Percentiles rank a stretch among this genome's conserved stretches.
Conservation (phyloP, 352 stramenopile species). For the Globisporangium takayamanum region DNA sequence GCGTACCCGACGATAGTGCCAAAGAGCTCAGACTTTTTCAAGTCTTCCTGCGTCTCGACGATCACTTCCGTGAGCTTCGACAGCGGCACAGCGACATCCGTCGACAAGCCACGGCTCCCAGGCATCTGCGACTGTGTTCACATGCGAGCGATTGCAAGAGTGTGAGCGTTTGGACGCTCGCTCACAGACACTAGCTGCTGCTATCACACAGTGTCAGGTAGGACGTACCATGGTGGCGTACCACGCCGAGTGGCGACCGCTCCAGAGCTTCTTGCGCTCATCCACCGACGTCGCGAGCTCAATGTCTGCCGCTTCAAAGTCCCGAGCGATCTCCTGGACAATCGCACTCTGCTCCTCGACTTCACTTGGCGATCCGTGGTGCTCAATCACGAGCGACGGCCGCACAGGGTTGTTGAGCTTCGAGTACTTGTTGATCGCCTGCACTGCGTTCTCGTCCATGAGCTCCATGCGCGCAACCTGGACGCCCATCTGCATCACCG, state of each 20-base stretch:
- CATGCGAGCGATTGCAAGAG: background rate
- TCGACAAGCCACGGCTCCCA: slow-evolving; percentile 83
- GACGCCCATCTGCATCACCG: slow-evolving; percentile 86
- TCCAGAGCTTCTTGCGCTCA: slow-evolving; percentile 82
- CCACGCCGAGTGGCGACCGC: slow-evolving; percentile 79
- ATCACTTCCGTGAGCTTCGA: slow-evolving; percentile 92
- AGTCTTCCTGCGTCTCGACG: slow-evolving; percentile 87
- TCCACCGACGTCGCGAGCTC: slow-evolving; percentile 58
- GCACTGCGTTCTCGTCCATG: slow-evolving; percentile 77
- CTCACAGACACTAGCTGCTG: too few relatives aligned
- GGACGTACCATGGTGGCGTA: slow-evolving; percentile 76
- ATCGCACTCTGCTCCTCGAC: slow-evolving; percentile 86
- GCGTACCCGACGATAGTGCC: slow-evolving; percentile 88
- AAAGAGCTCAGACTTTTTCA: slow-evolving; percentile 85
- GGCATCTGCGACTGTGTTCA: slow-evolving; percentile 57
- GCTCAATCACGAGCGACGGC: slow-evolving; percentile 94
- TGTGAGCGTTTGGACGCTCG: background rate
- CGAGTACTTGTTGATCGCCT: slow-evolving; percentile 83
- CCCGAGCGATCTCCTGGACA: slow-evolving; percentile 80
- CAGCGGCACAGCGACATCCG: slow-evolving; percentile 97
- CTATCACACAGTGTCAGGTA: background rate
- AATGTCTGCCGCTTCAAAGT: slow-evolving; percentile 84
- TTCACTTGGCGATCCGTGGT: slow-evolving; percentile 76
- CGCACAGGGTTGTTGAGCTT: slow-evolving; percentile 71
- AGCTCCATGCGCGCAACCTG: slow-evolving; percentile 84